Evolutionary conservation across 2,329 filamentous ascomycete genomes (phyloP).

Genomic region (Cladophialophora yegresii): DNA sequence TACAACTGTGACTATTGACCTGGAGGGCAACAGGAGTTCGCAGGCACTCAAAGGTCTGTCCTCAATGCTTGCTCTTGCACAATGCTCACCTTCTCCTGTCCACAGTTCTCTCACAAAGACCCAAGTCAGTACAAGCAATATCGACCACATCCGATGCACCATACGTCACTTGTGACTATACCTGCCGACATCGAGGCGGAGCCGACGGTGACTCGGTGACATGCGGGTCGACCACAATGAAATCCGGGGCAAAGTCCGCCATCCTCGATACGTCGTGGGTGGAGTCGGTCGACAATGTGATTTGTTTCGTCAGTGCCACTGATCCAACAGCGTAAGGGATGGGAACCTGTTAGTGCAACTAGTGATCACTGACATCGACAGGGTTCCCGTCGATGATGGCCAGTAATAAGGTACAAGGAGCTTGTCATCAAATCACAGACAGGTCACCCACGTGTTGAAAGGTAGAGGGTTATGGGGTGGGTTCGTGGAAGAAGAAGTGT

Average conservation of each 20-base stretch:
- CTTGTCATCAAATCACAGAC: background rate
- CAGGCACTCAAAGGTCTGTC: slow-evolving; percentile 9
- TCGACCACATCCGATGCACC: slow-evolving; percentile 9
- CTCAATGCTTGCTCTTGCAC: too few relatives aligned
- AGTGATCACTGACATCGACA: background rate
- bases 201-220: background rate
- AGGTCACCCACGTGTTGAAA: background rate
- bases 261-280: slow-evolving; percentile 15
- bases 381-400: slow-evolving; percentile 2
- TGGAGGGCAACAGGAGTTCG: background rate
- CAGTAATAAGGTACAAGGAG: background rate
- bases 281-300: background rate
- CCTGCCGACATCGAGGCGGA: slow-evolving; percentile 5
- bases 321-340: slow-evolving; percentile 15
- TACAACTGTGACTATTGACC: slow-evolving; percentile 1
- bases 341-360: background rate
- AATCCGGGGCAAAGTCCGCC: background rate
- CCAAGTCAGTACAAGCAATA: slow-evolving; percentile 3
- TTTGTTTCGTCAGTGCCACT: slow-evolving; percentile 7
- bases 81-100: background rate
- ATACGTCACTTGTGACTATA: slow-evolving; percentile 6
- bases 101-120: background rate
- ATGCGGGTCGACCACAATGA: slow-evolving; percentile 13
- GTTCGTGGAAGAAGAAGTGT: too few relatives aligned
- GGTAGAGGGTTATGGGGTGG: background rate